A percentile compares a stretch with the other conserved stretches of the same genome.
Evolutionary conservation across 208 protist species (phyloP).

Genomic region (Acanthamoeba sp.): DNA sequence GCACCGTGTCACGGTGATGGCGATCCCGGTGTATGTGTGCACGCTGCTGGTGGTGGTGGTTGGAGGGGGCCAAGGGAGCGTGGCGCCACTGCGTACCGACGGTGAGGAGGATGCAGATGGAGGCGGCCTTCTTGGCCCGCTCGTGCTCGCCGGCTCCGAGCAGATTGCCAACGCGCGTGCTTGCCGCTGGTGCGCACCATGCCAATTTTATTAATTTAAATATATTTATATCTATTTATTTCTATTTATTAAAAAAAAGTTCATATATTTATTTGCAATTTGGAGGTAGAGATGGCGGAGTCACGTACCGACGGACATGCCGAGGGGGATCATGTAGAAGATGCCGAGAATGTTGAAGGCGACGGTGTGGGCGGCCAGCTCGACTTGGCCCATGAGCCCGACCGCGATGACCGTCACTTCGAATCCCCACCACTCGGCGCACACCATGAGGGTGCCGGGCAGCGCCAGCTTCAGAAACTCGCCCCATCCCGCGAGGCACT

Average conservation of each 20-base stretch:
- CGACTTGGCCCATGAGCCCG: slow-evolving; percentile 5
- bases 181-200: neutral
- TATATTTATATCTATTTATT: too few species aligned
- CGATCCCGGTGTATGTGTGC: too few species aligned
- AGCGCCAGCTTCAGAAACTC: slow-evolving; percentile 34
- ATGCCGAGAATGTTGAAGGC: slow-evolving; percentile 40
- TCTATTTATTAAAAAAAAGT: too few species aligned
- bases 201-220: too few species aligned
- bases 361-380: slow-evolving; percentile 35
- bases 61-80: too few species aligned
- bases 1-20: too few species aligned
- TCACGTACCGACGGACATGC: neutral
- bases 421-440: slow-evolving; percentile 54
- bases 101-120: neutral
- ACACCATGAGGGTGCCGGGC: slow-evolving; percentile 17
- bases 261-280: neutral
- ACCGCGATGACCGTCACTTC: slow-evolving; percentile 39
- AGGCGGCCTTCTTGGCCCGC: slow-evolving; percentile 1
- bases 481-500: slow-evolving; percentile 1
- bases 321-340: slow-evolving; percentile 40
- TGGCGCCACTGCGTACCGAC: neutral
- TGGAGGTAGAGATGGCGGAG: too few species aligned
- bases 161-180: slow-evolving; percentile 28
- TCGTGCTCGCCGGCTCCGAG: slow-evolving; percentile 14
- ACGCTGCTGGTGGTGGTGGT: too few species aligned